A percentile compares a stretch with the other conserved stretches of the same genome.
Conservation (phyloP, 306 rosid species). For the Rosa rugosa region DNA sequence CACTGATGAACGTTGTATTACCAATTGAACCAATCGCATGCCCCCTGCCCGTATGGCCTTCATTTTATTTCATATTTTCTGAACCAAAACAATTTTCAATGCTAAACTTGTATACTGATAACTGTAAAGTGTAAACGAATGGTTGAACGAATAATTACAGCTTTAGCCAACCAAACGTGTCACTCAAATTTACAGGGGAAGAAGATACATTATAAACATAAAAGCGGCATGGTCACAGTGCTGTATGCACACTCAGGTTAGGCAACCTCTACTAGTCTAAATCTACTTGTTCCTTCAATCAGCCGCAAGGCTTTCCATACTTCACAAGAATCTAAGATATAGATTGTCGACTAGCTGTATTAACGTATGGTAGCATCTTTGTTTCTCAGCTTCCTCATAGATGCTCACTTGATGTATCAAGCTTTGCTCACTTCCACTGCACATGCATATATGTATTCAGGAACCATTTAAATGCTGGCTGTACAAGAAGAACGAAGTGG, state of each 20-base stretch:
- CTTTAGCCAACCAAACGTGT: neutral
- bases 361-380: neutral
- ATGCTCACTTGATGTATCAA: conserved; percentile 17
- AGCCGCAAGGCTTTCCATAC: conserved; percentile 18
- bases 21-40: too few relatives aligned
- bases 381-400: conserved; percentile 16
- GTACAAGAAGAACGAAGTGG: conserved; percentile 16
- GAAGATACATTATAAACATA: neutral
- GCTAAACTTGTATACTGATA: neutral
- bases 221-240: neutral
- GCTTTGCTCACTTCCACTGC: conserved; percentile 16
- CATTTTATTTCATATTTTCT: neutral
- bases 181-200: neutral
- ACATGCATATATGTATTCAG: neutral
- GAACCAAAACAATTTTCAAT: neutral
- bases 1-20: too few relatives aligned
- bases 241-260: neutral
- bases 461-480: conserved; percentile 18
- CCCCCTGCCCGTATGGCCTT: neutral
- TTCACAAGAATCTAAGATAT: conserved; percentile 23
- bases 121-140: neutral
- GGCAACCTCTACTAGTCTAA: neutral
- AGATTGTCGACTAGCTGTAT: neutral
- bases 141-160: neutral
- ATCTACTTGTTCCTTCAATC: neutral